Evolutionary conservation across 176 grass and related monocot species (phyloP).

Genomic region (Aechmea fasciata): DNA sequence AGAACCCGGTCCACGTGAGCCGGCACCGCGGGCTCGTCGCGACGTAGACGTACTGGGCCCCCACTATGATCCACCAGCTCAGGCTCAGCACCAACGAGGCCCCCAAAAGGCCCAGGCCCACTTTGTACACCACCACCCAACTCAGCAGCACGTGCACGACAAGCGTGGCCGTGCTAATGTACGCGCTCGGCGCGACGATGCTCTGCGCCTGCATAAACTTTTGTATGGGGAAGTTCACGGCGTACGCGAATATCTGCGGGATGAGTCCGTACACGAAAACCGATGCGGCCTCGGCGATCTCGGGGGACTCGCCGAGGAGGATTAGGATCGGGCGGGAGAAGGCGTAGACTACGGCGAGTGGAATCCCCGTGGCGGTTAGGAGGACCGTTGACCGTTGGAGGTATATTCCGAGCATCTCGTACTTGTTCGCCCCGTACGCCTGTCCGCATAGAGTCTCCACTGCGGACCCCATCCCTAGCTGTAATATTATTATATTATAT

Average conservation of each 20-base stretch:
- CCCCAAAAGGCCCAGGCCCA: conserved; percentile 19
- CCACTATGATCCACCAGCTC: conserved; percentile 26
- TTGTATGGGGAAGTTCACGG: conserved; percentile 58
- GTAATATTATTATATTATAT: no score
- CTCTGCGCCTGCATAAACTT: conserved; percentile 70
- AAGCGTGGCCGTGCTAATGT: conserved; percentile 42
- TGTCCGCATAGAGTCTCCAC: conserved; percentile 86
- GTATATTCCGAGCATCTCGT: conserved; percentile 76
- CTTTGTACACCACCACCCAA: conserved; percentile 18
- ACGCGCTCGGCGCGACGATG: conserved; percentile 53
- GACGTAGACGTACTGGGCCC: conserved; percentile 20
- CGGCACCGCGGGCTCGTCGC: conserved; percentile 26
- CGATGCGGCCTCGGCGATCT: conserved; percentile 42
- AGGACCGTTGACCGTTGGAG: conserved; percentile 69
- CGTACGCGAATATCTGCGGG: conserved; percentile 60
- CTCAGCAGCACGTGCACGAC: conserved; percentile 29
- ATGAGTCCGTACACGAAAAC: conserved; percentile 56
- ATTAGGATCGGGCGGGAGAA: conserved; percentile 47
- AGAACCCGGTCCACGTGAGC: conserved; percentile 43
- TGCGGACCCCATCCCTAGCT: conserved; percentile 89
- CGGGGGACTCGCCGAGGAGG: conserved; percentile 33
- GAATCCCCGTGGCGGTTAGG: conserved; percentile 35
- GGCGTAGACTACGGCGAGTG: conserved; percentile 36
- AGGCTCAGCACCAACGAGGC: conserved; percentile 27
- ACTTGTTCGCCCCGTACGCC: conserved; percentile 68